These are phyloP conservation scores for Pinus albicaulis DNA, from an alignment of 75 land plant genomes.

Conservation along the genomic window DNA sequence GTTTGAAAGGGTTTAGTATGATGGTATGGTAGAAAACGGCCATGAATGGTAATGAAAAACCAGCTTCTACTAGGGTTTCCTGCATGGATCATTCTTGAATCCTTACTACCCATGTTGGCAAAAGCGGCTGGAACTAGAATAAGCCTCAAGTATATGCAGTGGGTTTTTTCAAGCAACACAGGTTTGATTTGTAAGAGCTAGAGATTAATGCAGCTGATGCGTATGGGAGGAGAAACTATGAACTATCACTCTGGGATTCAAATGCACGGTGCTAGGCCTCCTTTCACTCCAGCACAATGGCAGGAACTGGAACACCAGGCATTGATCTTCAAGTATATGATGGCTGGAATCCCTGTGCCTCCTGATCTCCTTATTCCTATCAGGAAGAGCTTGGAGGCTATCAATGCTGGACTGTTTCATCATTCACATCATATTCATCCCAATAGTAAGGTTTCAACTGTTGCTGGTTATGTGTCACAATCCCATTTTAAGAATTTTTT, in stretches of 20 bases:
- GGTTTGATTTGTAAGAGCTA: neutral
- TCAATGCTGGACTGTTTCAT: conserved; percentile 24
- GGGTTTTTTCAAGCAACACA: neutral
- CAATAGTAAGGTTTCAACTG: neutral
- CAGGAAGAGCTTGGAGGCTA: conserved; percentile 28
- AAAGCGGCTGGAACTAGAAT: neutral
- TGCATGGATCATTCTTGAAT: conserved; percentile 3
- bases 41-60: neutral
- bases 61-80: conserved; percentile 5
- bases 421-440: conserved; percentile 11
- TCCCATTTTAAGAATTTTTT: neutral
- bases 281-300: conserved; percentile 80
- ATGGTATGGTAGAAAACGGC: neutral
- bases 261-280: conserved; percentile 26
- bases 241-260: conserved; percentile 4
- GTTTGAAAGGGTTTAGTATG: neutral
- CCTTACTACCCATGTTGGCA: neutral
- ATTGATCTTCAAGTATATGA: conserved; percentile 84
- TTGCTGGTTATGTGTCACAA: neutral
- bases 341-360: conserved; percentile 72
- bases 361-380: conserved; percentile 60
- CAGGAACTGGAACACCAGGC: conserved; percentile 94
- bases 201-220: neutral
- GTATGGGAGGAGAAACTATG: conserved; percentile 10
- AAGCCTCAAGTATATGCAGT: neutral